Percentiles rank a stretch among this genome's conserved stretches.
Conservation (phyloP, 2,329 filamentous ascomycete species). For the Hyphodiscus sp. region DNA sequence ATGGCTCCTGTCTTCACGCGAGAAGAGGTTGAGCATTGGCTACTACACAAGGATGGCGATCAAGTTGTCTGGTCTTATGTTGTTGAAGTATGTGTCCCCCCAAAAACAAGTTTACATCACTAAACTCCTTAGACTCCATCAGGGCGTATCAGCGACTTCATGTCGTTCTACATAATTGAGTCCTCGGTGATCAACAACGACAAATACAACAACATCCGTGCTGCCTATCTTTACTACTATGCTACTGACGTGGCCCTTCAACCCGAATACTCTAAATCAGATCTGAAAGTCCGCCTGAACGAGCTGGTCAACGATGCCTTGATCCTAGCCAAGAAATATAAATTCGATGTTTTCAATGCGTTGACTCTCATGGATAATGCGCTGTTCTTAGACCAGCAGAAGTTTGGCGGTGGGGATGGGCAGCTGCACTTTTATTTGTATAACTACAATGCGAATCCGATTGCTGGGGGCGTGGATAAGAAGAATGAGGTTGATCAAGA, state of each 20-base stretch:
- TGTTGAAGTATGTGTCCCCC: slow-evolving; percentile 54
- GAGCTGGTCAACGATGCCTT: slow-evolving; percentile 76
- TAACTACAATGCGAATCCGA: slow-evolving; percentile 87
- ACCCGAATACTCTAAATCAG: slow-evolving; percentile 44
- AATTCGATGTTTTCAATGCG: slow-evolving; percentile 96
- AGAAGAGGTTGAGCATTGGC: slow-evolving; percentile 83
- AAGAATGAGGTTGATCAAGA: slow-evolving; percentile 71
- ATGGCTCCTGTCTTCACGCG: slow-evolving; percentile 75
- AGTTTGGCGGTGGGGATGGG: slow-evolving; percentile 90
- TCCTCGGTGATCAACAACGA: slow-evolving; percentile 82
- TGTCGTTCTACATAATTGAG: slow-evolving; percentile 94
- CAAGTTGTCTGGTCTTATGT: slow-evolving; percentile 94
- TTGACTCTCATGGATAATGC: slow-evolving; percentile 90
- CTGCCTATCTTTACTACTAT: slow-evolving; percentile 97
- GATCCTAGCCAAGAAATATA: slow-evolving; percentile 73
- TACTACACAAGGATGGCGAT: slow-evolving; percentile 68
- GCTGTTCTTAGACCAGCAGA: slow-evolving; percentile 87
- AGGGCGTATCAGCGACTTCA: slow-evolving; percentile 87
- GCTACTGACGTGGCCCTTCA: slow-evolving; percentile 73
- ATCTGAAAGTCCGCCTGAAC: slow-evolving; percentile 75
- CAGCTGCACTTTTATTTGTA: slow-evolving; percentile 96
- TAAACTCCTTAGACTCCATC: slow-evolving; percentile 41
- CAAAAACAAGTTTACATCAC: not conserved
- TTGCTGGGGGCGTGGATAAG: slow-evolving; percentile 76
- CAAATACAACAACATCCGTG: slow-evolving; percentile 73